Conservation (phyloP, 2,329 filamentous ascomycete species). For the Fusarium albidum region DNA sequence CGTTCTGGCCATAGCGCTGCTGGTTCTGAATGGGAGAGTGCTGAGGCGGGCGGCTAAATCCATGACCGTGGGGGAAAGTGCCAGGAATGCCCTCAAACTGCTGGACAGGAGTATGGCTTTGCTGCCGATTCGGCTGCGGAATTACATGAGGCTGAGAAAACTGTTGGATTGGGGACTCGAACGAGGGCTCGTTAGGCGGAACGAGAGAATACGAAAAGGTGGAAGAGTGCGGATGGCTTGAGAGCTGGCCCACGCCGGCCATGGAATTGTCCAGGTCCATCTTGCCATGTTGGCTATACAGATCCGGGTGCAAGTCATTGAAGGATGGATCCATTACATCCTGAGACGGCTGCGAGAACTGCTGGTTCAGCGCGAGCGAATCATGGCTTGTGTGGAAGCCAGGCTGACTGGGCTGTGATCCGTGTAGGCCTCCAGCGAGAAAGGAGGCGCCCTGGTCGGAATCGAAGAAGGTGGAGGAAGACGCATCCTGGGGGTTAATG, state of each 20-base stretch:
- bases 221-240: slow-evolving; percentile 44
- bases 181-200: slow-evolving; percentile 44
- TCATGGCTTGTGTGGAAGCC: slow-evolving; percentile 44
- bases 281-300: slow-evolving; percentile 49
- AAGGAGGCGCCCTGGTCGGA: slow-evolving; percentile 45
- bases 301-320: slow-evolving; percentile 47
- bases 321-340: slow-evolving; percentile 50
- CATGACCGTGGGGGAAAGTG: slow-evolving; percentile 38
- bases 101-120: slow-evolving; percentile 46
- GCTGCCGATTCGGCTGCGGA: slow-evolving; percentile 43
- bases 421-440: slow-evolving; percentile 42
- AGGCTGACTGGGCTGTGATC: slow-evolving; percentile 39
- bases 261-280: slow-evolving; percentile 41
- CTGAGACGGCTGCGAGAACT: slow-evolving; percentile 45
- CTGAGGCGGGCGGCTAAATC: slow-evolving; percentile 41
- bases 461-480: slow-evolving; percentile 47
- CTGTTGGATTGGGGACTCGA: slow-evolving; percentile 43
- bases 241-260: slow-evolving; percentile 43
- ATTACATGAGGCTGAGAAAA: slow-evolving; percentile 47
- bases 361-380: slow-evolving; percentile 44
- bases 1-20: slow-evolving; percentile 35
- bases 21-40: slow-evolving; percentile 43
- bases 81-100: slow-evolving; percentile 42
- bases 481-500: slow-evolving; percentile 43
- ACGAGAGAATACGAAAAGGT: slow-evolving; percentile 47